Evolutionary conservation across 2,329 filamentous ascomycete species (phyloP).

Genomic region (Fusarium sp.): DNA sequence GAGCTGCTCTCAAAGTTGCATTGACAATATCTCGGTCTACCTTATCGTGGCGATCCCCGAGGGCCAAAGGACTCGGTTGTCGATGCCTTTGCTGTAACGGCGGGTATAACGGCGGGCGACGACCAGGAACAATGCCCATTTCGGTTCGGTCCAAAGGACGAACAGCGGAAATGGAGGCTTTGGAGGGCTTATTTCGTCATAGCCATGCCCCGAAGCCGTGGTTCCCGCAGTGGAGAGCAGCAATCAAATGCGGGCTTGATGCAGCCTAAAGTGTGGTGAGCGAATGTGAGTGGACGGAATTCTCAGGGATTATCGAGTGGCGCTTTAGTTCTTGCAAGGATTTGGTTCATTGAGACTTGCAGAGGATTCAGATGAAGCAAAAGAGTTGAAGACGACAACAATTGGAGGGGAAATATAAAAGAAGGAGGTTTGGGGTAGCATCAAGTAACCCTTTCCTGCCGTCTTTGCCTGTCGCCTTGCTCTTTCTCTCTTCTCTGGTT

Average conservation of each 20-base stretch:
- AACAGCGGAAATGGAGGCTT: slow-evolving; percentile 17
- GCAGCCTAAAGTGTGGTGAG: slow-evolving; percentile 1
- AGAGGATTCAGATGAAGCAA: slow-evolving; percentile 1
- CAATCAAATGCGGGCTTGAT: slow-evolving; percentile 12
- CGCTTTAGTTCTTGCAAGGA: background rate
- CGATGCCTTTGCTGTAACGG: slow-evolving; percentile 1
- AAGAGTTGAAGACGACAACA: background rate
- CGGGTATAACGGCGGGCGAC: slow-evolving; percentile 18
- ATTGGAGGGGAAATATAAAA: slow-evolving; percentile 11
- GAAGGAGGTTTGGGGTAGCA: slow-evolving; percentile 27
- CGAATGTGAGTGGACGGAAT: slow-evolving; percentile 1
- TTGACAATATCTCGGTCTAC: slow-evolving; percentile 8
- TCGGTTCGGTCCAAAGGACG: slow-evolving; percentile 48
- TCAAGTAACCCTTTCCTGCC: slow-evolving; percentile 29
- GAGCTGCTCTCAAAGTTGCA: slow-evolving; percentile 7
- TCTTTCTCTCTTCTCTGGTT: background rate
- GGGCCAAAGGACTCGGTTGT: slow-evolving; percentile 42
- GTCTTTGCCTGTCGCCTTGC: slow-evolving; percentile 1
- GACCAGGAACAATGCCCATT: slow-evolving; percentile 21
- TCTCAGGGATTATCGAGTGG: slow-evolving; percentile 4
- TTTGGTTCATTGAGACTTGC: background rate
- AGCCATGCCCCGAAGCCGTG: slow-evolving; percentile 23
- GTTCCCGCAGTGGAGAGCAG: slow-evolving; percentile 38
- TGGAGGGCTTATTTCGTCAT: slow-evolving; percentile 40
- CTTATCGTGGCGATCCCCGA: slow-evolving; percentile 40